Evolutionary conservation across 768 basidiomycete species (phyloP), one percentile per base, ranked within the genome.

Genomic region (Exidia glandulosa): DNA sequence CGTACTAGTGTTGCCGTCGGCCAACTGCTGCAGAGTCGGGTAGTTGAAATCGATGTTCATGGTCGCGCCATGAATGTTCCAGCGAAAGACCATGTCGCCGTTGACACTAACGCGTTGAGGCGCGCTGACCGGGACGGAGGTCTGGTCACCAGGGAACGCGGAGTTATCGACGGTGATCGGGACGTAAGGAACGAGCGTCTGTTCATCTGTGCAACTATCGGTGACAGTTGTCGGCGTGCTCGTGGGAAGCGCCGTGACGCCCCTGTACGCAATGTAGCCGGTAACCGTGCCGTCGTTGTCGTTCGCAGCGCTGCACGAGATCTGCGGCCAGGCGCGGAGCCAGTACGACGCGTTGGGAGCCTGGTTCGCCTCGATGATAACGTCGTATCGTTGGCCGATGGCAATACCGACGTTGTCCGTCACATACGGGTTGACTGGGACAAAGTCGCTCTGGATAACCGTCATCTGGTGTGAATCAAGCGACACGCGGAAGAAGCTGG

Each of bases 391-490:
- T 34, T 60, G 59, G 16, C 52, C 59, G 31, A 55, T 54, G 5
- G 50, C 30, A 27, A 60, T 41, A 33, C 36, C 52, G 19, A 60
- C 23, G 27, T 34, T 30, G 13, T 41, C 52, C 23, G 37, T 47
- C 3, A 25, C 14, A 32, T 59, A 59, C 27, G 59, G 59, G 10
- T 48, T 41, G 32, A 54, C 25, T 9, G 50, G 30, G 14, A 41
- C 41, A 16, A 52, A 52, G 32, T 60, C 59, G 13, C 32, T 48
- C 37, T 60, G 50, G 41, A 60, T 60, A n/a, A 60, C 36, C n/a
- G 19, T 37, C 59, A 60, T 60, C 30, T 27, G 23, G 37, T 60
- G 59, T 3, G 36, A 34, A 32, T 48, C 54, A 16, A 60, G n/a
- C 7, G 54, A 56, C 34, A 60, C 54, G 30, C 32, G 27, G 59